These are phyloP conservation scores for Croton laevigatus DNA, from an alignment of 441 rosid genomes.

Conservation along the genomic window DNA sequence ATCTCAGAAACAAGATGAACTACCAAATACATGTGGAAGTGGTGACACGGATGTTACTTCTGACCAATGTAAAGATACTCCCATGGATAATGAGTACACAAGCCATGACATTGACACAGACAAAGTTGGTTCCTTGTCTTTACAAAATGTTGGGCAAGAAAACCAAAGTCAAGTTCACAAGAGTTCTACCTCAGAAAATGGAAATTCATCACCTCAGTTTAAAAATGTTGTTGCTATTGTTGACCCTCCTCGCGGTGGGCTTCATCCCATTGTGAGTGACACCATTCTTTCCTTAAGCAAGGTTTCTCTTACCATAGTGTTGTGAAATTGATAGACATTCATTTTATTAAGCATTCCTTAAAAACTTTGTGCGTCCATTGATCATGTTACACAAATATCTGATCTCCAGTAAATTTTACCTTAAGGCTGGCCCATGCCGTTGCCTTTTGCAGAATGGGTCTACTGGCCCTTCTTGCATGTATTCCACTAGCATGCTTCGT, in stretches of 20 bases:
- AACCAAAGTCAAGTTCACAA: conserved; percentile 30
- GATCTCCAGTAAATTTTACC: background rate
- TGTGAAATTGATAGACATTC: background rate
- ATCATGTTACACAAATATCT: background rate
- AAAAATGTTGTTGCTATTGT: conserved; percentile 93
- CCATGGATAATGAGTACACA: conserved; percentile 30
- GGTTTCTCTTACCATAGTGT: background rate
- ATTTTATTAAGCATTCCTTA: background rate
- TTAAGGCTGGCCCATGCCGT: background rate
- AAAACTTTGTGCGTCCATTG: background rate
- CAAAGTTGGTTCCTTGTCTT: conserved; percentile 23
- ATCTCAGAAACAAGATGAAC: conserved; percentile 40
- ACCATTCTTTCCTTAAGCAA: background rate
- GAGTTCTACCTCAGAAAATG: conserved; percentile 34
- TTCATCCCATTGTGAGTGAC: conserved; percentile 77
- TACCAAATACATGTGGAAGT: conserved; percentile 31
- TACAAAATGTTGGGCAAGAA: conserved; percentile 37
- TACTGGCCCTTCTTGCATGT: background rate
- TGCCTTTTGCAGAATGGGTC: background rate
- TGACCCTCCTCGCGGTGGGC: conserved; percentile 93
- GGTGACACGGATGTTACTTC: conserved; percentile 26
- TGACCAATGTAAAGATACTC: conserved; percentile 32
- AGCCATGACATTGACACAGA: conserved; percentile 34
- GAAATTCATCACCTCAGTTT: conserved; percentile 40
- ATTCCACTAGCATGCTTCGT: background rate